Evolutionary conservation across 352 stramenopile species (phyloP), one percentile per base, ranked within the genome.

Genomic region (Pythium rishiriense): DNA sequence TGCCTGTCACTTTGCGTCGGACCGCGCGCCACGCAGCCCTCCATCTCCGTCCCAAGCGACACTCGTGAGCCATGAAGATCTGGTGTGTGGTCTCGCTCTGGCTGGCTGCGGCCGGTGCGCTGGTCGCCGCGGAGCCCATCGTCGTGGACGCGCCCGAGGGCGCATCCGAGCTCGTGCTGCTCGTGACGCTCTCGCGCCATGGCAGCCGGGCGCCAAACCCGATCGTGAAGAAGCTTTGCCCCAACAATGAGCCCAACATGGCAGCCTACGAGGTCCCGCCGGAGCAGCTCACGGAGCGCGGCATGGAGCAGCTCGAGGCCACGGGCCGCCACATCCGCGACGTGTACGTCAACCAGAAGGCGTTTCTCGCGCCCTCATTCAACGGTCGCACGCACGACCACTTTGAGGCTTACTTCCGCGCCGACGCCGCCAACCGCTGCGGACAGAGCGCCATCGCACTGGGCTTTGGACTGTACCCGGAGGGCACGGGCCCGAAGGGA

Each of bases 341-440:
- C 26, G 62, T 88, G n/a, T 92, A 92, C 47, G 79, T 92, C 21
- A 66, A 73, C 0, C 64, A 88, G 41, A 85, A 88, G 53, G 48
- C 58, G 7, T 92, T 92, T 43, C 59, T 92, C 11, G 83, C 80
- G 28, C 63, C 75, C 21, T 88, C 83, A 10, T 90, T 92, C 53
- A 89, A 86, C 61, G 81, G 83, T 10, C 60, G 79, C 26, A 71
- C 81, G 11, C 67, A 83, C 29, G 70, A 75, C 41, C 72, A 83
- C 43, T 90, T 90, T n/a, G 83, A 90, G 49, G 68, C 79, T 31
- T 90, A 90, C 50, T 92, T 92, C 62, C 75, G 83, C 45, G 83
- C 83, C 5, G 83, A 92, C 39, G 69, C 83, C 8, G 83, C 83
- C 4, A 81, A 82, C 29, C 81, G 81, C 21, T 92, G 83, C 46